Base-by-base conservation (phyloP, 192 early-diverging fungal genomes). In the Mortierella antarctica region DNA sequence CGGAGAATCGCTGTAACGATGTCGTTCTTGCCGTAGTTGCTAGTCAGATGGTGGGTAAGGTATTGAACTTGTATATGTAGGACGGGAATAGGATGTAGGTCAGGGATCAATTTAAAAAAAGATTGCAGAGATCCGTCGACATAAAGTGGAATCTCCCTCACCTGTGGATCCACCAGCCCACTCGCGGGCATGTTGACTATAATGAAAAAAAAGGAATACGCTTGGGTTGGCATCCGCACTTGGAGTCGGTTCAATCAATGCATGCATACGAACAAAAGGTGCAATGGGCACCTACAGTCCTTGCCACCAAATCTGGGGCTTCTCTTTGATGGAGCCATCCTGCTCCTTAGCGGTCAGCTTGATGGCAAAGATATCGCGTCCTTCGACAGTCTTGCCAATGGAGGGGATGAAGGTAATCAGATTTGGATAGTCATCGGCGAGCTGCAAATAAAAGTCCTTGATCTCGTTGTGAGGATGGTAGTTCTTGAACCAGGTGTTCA, bases 361-460 rank as follows among this genome's bases (percentile, higher is more conserved):
- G 49, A 88, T 64, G n/a, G 88, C 88, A 82, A 89, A 88, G 62
- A 90, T 90, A 65, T 90, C 89, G 55, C 77, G 63, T 41, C 86
- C 89, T 46, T 86, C 71, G 31, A 78, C 67, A 6, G 88, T 87
- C 69, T 91, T 86, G 21, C 89, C 89, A 69, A 91, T 86, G 10
- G 87, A 88, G 2, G 89, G 89, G 42, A 88, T 82, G 61, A 76
- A 89, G 1, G 84, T 86, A 46, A 88, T 74, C 56, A 90, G 65
- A 39, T 81, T 74, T 17, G 85, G 85, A 68, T 85, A 74, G 57
- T 83, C 73, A 6, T 71, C 76, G 8, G 86, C 82, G 15, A 89
- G 64, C 59, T 71, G 73, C 52, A 85, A 55, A 72, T 76, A 89
- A 82, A 87, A 89, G 31, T 74, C 74, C 56, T 71, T 71, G 71